phyloP scores from a whole-genome alignment of 2,329 filamentous ascomycete genomes.

The Cytospora piceae region DNA sequence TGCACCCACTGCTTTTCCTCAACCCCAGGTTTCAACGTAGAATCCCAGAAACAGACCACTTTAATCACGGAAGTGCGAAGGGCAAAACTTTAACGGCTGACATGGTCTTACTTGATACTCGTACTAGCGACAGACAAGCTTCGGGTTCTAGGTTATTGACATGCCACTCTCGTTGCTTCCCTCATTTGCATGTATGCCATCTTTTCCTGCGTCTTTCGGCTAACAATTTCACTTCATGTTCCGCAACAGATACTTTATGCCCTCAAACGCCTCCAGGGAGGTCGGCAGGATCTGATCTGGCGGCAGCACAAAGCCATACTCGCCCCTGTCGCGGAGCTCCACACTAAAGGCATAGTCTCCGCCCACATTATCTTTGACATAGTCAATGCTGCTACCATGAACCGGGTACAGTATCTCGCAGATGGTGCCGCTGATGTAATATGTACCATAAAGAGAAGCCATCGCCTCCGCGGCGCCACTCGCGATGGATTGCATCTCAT shows the following conservation, averaged over 20 bases:
- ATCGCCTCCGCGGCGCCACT: slow-evolving; percentile 55
- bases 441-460: slow-evolving; percentile 44
- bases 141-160: too few relatives aligned
- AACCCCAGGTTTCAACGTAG: too few relatives aligned
- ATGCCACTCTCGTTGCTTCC: too few relatives aligned
- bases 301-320: slow-evolving; percentile 49
- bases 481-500: slow-evolving; percentile 54
- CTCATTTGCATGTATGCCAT: too few relatives aligned
- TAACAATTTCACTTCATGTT: slow-evolving; percentile 42
- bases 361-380: slow-evolving; percentile 46
- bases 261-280: slow-evolving; percentile 49
- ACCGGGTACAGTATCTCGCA: slow-evolving; percentile 64
- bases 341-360: slow-evolving; percentile 47
- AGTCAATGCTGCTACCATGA: slow-evolving; percentile 51
- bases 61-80: too few relatives aligned
- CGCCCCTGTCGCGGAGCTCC: slow-evolving; percentile 45
- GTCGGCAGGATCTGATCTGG: slow-evolving; percentile 48
- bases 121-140: too few relatives aligned
- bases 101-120: too few relatives aligned
- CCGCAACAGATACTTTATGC: slow-evolving; percentile 62
- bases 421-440: slow-evolving; percentile 53
- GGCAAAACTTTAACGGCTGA: too few relatives aligned
- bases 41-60: too few relatives aligned
- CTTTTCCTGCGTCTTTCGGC: too few relatives aligned
- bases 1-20: too few relatives aligned